phyloP scores from a whole-genome alignment of 352 stramenopile species.

The Globisporangium camurandrum region DNA sequence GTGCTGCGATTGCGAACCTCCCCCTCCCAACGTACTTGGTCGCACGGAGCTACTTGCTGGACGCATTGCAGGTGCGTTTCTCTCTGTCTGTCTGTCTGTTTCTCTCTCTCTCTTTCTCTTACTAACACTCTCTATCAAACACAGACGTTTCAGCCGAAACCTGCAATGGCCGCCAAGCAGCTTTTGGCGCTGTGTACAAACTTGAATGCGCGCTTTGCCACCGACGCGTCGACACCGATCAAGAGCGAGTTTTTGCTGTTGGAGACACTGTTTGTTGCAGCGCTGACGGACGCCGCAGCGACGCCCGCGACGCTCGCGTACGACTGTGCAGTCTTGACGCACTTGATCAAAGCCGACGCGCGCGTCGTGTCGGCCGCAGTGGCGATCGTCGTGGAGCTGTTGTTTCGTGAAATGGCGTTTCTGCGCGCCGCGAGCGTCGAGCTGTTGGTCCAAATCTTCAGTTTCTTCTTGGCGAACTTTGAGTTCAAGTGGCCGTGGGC shows the following conservation, averaged over 20 bases:
- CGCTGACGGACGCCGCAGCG: constrained; percentile 34
- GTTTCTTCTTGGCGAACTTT: constrained; percentile 84
- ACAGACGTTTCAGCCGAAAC: constrained; percentile 60
- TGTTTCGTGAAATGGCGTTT: constrained; percentile 75
- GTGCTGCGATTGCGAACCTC: constrained; percentile 54
- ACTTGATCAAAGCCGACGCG: constrained; percentile 73
- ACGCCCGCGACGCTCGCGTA: constrained; percentile 38
- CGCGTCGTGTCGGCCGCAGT: constrained; percentile 56
- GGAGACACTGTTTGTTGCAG: constrained; percentile 60
- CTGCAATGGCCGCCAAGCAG: constrained; percentile 62
- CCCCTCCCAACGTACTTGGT: constrained; percentile 66
- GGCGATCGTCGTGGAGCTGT: constrained; percentile 73
- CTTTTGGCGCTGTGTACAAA: constrained; percentile 44
- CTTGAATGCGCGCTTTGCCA: constrained; percentile 55
- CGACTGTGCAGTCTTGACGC: constrained; percentile 63
- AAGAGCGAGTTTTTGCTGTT: constrained; percentile 79
- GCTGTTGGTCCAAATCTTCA: constrained; percentile 75
- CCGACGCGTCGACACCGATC: constrained; percentile 29
- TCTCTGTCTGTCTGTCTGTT: background rate
- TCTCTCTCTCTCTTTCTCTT: background rate
- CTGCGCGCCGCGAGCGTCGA: constrained; percentile 56
- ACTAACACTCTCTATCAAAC: background rate
- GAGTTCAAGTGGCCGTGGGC: constrained; percentile 85
- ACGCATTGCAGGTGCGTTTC: constrained; percentile 37
- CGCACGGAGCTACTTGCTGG: constrained; percentile 37